phyloP scores from a whole-genome alignment of 75 land plant genomes.

The Adiantum capillusveneris region DNA sequence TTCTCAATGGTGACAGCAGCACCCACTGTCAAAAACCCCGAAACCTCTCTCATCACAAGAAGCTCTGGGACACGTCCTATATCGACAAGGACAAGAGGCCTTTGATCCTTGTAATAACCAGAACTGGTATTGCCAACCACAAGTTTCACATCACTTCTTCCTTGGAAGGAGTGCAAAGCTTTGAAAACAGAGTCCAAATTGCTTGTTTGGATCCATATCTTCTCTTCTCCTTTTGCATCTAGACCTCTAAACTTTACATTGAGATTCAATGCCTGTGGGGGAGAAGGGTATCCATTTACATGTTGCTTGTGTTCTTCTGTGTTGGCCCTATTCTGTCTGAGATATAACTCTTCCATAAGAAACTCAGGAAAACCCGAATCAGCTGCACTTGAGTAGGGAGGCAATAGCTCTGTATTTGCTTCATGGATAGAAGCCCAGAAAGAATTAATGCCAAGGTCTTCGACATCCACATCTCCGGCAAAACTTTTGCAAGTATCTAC shows the following conservation, averaged over 20 bases:
- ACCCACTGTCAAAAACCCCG: constrained; percentile 31
- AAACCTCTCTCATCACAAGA: constrained; percentile 14
- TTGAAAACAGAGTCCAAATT: neutral
- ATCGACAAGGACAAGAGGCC: constrained; percentile 53
- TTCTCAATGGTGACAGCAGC: constrained; percentile 65
- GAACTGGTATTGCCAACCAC: constrained; percentile 76
- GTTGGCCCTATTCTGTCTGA: neutral
- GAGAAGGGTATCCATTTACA: neutral
- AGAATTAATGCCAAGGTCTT: constrained; percentile 69
- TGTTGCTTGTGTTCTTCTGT: neutral
- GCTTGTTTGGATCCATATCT: neutral
- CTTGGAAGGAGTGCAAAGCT: constrained; percentile 10
- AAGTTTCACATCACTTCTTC: constrained; percentile 19
- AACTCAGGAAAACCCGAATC: neutral
- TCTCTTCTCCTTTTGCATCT: neutral
- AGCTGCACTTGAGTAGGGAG: neutral
- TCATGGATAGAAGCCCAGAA: constrained; percentile 21
- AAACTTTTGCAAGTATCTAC: constrained; percentile 79
- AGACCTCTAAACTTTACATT: neutral
- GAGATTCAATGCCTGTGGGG: neutral
- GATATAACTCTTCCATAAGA: neutral
- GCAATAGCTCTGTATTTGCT: neutral
- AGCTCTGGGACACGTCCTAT: constrained; percentile 58
- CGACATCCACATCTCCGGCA: constrained; percentile 73
- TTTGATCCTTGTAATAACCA: constrained; percentile 65